These are phyloP conservation scores for Dryas integrifolia DNA, from an alignment of 331 rosid species.

Conservation along the genomic window DNA sequence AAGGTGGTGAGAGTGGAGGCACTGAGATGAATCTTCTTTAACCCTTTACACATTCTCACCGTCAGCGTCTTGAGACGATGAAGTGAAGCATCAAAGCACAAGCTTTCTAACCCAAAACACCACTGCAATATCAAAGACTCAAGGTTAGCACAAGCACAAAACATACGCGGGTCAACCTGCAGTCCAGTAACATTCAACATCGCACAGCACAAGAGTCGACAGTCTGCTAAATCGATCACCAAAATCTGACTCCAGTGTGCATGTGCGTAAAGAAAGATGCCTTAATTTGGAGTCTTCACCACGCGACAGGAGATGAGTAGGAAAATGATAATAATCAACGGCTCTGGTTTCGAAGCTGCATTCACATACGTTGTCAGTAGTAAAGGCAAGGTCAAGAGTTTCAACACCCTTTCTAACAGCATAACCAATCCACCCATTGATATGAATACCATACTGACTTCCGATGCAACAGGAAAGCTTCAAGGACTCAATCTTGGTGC, in stretches of 20 bases:
- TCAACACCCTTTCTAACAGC: conserved; percentile 1
- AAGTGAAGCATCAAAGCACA: not conserved
- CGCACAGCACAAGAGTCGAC: conserved; percentile 8
- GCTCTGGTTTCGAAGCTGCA: too few species aligned
- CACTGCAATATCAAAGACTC: conserved; percentile 11
- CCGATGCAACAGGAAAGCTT: conserved; percentile 16
- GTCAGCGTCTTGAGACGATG: not conserved
- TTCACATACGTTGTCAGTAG: not conserved
- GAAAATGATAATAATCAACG: conserved; percentile 4
- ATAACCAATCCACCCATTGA: conserved; percentile 12
- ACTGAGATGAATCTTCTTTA: conserved; percentile 2
- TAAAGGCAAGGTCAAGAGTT: conserved; percentile 11
- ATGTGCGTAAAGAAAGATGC: not conserved
- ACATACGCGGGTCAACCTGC: not conserved
- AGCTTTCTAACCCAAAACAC: conserved; percentile 7
- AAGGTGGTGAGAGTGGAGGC: not conserved
- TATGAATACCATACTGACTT: not conserved
- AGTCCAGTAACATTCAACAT: conserved; percentile 10
- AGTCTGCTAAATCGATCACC: conserved; percentile 12
- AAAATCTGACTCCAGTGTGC: conserved; percentile 1
- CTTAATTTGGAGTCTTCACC: conserved; percentile 1
- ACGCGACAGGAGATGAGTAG: not conserved
- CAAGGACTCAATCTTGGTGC: conserved; percentile 1
- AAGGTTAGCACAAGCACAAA: not conserved
- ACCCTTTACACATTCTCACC: conserved; percentile 2